A percentile compares a stretch with the other conserved stretches of the same genome.
phyloP scores from a whole-genome alignment of 73 alveolate species.

The Symbiodinium pilosum region DNA sequence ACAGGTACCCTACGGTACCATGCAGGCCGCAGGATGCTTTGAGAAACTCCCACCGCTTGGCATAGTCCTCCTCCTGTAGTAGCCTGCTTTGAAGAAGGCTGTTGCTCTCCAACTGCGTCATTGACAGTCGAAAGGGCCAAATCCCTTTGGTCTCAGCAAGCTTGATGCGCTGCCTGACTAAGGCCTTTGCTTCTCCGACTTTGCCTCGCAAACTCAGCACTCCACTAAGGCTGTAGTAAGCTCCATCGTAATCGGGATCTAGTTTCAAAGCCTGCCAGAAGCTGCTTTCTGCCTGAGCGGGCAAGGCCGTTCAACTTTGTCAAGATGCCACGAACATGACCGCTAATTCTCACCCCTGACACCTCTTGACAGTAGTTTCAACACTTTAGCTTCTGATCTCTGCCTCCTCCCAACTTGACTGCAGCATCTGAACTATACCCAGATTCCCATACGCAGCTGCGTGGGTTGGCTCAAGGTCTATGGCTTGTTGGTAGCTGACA shows the following conservation, averaged over 20 bases:
- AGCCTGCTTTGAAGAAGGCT: background rate
- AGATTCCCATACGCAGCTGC: background rate
- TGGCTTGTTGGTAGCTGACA: background rate
- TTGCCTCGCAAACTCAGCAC: background rate
- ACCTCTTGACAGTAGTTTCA: too few species aligned
- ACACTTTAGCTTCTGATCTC: too few species aligned
- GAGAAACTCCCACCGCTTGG: background rate
- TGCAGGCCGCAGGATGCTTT: too few species aligned
- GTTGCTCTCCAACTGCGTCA: conserved; percentile 13
- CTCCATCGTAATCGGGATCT: conserved; percentile 3
- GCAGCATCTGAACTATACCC: background rate
- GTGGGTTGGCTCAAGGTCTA: background rate
- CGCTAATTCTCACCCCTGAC: too few species aligned
- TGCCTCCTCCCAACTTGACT: background rate
- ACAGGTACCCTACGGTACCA: too few species aligned
- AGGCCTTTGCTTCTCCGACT: background rate
- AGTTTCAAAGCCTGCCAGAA: background rate
- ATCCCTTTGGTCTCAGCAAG: background rate
- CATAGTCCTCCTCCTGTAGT: background rate
- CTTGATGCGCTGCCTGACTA: background rate
- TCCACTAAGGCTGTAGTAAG: background rate
- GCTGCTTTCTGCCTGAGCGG: too few species aligned
- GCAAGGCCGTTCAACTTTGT: too few species aligned
- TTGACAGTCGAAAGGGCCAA: conserved; percentile 6
- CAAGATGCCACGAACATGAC: too few species aligned